Evolutionary conservation across 441 rosid species (phyloP).

Genomic region (Sinapis alba): DNA sequence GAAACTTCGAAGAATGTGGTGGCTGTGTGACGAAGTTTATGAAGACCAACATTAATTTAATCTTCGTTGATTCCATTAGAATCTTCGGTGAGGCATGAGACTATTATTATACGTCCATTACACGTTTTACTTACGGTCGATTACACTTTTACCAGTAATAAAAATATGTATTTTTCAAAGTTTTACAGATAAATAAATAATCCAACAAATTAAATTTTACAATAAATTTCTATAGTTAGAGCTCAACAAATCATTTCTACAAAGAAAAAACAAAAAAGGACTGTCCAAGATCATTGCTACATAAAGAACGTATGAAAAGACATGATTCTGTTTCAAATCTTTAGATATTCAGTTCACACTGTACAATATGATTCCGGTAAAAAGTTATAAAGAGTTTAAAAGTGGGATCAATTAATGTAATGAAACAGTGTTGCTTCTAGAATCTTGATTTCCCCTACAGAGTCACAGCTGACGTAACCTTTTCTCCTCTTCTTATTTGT

Average conservation of each 20-base stretch:
- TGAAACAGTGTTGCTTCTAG: neutral
- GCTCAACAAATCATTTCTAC: no score
- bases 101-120: neutral
- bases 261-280: neutral
- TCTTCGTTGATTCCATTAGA: conserved; percentile 5
- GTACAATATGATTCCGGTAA: neutral
- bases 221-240: no score
- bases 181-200: no score
- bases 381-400: neutral
- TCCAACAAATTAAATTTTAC: no score
- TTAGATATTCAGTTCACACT: conserved; percentile 28
- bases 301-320: neutral
- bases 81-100: conserved; percentile 24
- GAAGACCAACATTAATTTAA: conserved; percentile 7
- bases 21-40: neutral
- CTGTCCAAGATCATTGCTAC: neutral
- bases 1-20: conserved; percentile 20
- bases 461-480: conserved; percentile 35
- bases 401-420: conserved; percentile 1
- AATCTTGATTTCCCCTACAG: conserved; percentile 22
- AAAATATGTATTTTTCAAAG: no score
- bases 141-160: neutral
- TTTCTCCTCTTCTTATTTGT: neutral
- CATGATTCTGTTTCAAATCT: conserved; percentile 4
- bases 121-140: neutral